phyloP scores from a whole-genome alignment of 2,329 filamentous ascomycete species.

The Fusarium incarnatum region DNA sequence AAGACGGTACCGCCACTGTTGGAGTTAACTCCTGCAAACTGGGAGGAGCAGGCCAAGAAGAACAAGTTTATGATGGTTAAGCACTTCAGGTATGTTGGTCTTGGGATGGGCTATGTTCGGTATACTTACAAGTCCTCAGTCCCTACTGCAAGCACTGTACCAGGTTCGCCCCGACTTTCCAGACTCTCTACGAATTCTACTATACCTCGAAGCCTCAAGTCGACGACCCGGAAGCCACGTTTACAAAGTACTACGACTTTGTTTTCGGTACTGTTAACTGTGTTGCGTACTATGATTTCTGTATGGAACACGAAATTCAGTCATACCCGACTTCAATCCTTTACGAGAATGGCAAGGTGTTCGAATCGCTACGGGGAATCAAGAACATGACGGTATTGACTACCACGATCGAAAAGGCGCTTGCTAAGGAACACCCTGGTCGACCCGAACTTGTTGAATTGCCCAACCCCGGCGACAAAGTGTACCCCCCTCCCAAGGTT shows the following conservation, averaged over 20 bases:
- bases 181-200: slow-evolving; percentile 96
- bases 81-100: slow-evolving; percentile 72
- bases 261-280: slow-evolving; percentile 90
- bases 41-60: slow-evolving; percentile 66
- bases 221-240: slow-evolving; percentile 68
- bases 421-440: slow-evolving; percentile 84
- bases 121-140: slow-evolving; percentile 52
- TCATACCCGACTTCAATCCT: slow-evolving; percentile 83
- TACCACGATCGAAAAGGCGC: slow-evolving; percentile 76
- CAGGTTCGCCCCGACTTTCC: slow-evolving; percentile 83
- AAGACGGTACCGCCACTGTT: slow-evolving; percentile 73
- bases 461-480: slow-evolving; percentile 75
- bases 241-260: slow-evolving; percentile 88
- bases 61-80: slow-evolving; percentile 68
- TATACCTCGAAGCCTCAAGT: slow-evolving; percentile 81
- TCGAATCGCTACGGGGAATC: slow-evolving; percentile 72
- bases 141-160: slow-evolving; percentile 79
- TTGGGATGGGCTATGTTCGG: background rate
- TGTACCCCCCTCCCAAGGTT: slow-evolving; percentile 49
- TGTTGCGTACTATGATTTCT: slow-evolving; percentile 83
- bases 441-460: slow-evolving; percentile 75
- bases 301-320: slow-evolving; percentile 72
- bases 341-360: slow-evolving; percentile 80
- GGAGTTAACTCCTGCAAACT: slow-evolving; percentile 68
- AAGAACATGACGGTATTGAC: slow-evolving; percentile 76